Conservation (phyloP, 768 basidiomycete genomes). For the Exidia glandulosa region DNA sequence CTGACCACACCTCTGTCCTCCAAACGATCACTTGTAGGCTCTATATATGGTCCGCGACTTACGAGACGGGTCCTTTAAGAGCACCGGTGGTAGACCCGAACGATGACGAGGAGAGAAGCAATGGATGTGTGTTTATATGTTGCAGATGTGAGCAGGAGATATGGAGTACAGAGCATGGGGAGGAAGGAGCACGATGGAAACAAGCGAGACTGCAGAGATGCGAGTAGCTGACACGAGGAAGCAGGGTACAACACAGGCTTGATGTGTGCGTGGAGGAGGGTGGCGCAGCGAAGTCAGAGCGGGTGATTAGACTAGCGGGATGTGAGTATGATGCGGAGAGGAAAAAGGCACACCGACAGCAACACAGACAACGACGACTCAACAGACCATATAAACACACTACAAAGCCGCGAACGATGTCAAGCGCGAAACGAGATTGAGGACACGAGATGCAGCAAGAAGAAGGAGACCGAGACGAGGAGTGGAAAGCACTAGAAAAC, state of each 20-base stretch:
- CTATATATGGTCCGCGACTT: no score
- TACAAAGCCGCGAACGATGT: not conserved
- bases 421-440: no score
- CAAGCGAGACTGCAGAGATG: not conserved
- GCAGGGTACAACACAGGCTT: not conserved
- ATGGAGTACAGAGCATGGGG: not conserved
- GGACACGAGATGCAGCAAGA: not conserved
- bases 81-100: no score
- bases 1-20: no score
- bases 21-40: no score
- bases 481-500: not conserved
- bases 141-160: not conserved
- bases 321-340: not conserved
- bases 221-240: not conserved
- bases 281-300: not conserved
- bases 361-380: not conserved
- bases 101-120: no score
- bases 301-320: not conserved
- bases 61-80: no score
- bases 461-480: not conserved
- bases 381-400: not conserved
- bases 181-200: not conserved
- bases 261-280: not conserved
- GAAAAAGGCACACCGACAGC: not conserved
- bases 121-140: not conserved